Evolutionary conservation across 176 grass and related monocot genomes (phyloP), one percentile per base, ranked within the genome.

Genomic region (Elaeis guineensis): DNA sequence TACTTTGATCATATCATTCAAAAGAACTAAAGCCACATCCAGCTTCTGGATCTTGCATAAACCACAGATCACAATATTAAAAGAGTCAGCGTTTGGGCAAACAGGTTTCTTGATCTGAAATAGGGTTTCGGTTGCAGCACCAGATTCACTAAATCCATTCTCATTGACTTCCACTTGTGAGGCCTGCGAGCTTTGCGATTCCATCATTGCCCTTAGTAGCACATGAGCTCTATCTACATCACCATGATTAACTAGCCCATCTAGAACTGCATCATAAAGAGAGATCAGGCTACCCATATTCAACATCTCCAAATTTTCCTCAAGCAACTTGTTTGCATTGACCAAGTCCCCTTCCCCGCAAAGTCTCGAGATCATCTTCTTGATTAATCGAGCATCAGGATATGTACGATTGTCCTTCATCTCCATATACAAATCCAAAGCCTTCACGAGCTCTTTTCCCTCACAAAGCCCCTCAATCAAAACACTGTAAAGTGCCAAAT

Each of bases 41-140:
- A 97, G 63, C 25, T 83, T 88, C 60, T 83, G 84, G 49, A 52
- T 35, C 62, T 80, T 77, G 74, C 87, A 91, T 74, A 97, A 83
- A 70, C 76, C 78, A 58, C 87, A 76, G n/a, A 91, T 69, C 54
- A 91, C 76, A 44, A 79, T 89, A 60, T 80, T 88, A 66, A 88
- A 97, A 32, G 87, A 89, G 80, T 91, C 81, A 61, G 77, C 69
- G 73, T 88, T 88, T 62, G 81, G 81, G 72, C 67, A 75, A 70
- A 88, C 29, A 64, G 67, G 58, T 72, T 71, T 74, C 56, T 50
- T 30, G 35, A 67, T 69, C 78, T 72, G 53, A 55, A 91, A 57
- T 18, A 71, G 21, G 44, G 64, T 44, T 19, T 32, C 23, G 71
- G 32, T 51, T 61, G 24, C 25, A 80, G 51, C 32, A 32, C 63